Evolutionary conservation across 73 alveolate genomes (phyloP), one percentile per base, ranked within the genome.

Genomic region (Paramecium sexaurelia): DNA sequence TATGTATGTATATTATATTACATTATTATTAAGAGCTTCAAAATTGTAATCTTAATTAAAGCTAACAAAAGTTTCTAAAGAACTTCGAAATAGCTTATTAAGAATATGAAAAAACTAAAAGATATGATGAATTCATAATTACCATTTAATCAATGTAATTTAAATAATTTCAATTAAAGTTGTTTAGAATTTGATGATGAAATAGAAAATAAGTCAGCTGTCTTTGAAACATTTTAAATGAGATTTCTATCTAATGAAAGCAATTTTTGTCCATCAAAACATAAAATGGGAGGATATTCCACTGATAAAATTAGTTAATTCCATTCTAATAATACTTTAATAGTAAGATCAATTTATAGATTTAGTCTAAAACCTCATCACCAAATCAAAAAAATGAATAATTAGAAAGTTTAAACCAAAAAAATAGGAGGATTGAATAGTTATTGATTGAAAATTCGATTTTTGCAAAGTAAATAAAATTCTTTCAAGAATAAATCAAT

Each of bases 281-380:
- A 32, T 8, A 26, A 26, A 73, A 27, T 13, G 13, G 45, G 55
- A 27, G 85, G 43, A 7, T 68, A 68, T 39, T 75, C 88, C 7
- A 36, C 69, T 24, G 88, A 75, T 40, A 75, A 75, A 35, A 32
- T 32, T 15, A 68, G 85, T 75, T 33, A 33, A 75, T 35, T 75
- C 43, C 43, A 24, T 7, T 75, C 88, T 75, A 35, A 75, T 7
- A 22, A 29, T 3, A 75, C 68, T 5, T 6, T 75, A 1, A 75
- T 55, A n/a, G 88, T 75, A 75, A 5, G 19, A 24, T 75, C 13
- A 36, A 9, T 36, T 32, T 75, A 7, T 75, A 9, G 0, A 39
- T 39, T 39, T 43, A 43, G 56, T 43, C 36, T 1, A 75, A 75
- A 55, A 32, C 29, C 45, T 19, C 26, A 15, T 11, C 39, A 36